Conservation (phyloP, 129 eudicot species). For the Silybum marianum region DNA sequence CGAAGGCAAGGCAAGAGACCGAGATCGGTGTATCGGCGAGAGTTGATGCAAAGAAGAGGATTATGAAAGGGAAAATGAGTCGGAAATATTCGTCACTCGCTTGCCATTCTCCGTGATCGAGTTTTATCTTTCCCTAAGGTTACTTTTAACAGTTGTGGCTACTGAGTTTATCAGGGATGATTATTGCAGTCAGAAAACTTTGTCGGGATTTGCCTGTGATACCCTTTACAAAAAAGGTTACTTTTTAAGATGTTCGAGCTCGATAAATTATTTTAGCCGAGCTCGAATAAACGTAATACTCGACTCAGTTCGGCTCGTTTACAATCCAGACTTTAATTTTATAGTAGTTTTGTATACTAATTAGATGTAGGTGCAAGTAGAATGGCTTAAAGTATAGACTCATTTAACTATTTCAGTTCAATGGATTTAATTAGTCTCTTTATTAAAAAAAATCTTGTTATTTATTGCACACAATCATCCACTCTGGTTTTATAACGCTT, state of each 20-base stretch:
- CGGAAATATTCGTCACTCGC: conserved; percentile 32
- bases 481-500: too few species aligned
- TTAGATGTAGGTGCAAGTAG: conserved; percentile 15
- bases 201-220: too few species aligned
- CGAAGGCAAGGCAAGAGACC: conserved; percentile 48
- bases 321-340: too few species aligned
- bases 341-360: conserved; percentile 14
- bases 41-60: conserved; percentile 66
- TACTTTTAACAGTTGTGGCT: too few species aligned
- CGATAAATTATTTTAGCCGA: too few species aligned
- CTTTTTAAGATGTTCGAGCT: too few species aligned
- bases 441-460: neutral
- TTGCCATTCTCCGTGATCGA: neutral
- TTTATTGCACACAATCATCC: too few species aligned
- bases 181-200: too few species aligned
- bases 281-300: too few species aligned
- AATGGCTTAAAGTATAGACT: neutral
- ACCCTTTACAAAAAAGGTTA: too few species aligned
- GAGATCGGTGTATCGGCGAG: conserved; percentile 67
- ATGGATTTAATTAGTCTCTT: neutral
- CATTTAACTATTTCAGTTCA: neutral
- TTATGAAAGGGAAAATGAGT: conserved; percentile 45
- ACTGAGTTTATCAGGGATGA: too few species aligned
- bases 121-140: neutral
- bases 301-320: too few species aligned